Evolutionary conservation across 805 yeast genomes (phyloP).

Genomic region (Starmerella stellata): DNA sequence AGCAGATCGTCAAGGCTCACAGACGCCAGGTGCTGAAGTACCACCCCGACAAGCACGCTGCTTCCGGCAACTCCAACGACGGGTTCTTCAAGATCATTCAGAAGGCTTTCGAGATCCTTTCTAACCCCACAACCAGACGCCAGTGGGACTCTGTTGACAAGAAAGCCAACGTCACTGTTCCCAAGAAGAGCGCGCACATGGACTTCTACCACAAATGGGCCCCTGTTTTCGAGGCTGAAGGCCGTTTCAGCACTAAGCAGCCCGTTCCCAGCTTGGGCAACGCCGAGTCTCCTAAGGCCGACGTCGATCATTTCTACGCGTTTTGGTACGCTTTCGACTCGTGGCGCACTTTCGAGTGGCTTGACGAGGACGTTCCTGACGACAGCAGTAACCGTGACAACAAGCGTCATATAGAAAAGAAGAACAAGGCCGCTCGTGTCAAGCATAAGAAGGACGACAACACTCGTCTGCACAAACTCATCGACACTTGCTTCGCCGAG

Average conservation of each 20-base stretch:
- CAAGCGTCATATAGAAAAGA: conserved; percentile 95
- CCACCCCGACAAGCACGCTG: conserved; percentile 97
- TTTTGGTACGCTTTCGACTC: conserved; percentile 92
- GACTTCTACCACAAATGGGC: conserved; percentile 88
- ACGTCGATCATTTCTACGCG: conserved; percentile 72
- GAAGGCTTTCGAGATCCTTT: conserved; percentile 80
- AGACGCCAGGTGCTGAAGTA: conserved; percentile 90
- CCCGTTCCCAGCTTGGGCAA: conserved; percentile 77
- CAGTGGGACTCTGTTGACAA: conserved; percentile 93
- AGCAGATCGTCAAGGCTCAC: conserved; percentile 89
- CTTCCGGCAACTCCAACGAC: conserved; percentile 73
- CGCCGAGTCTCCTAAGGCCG: conserved; percentile 47
- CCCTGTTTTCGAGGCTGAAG: conserved; percentile 77
- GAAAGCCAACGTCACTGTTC: conserved; percentile 69
- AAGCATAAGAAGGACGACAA: conserved; percentile 96
- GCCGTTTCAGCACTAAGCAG: conserved; percentile 77
- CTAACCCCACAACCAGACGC: conserved; percentile 70
- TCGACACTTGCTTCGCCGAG: conserved; percentile 71
- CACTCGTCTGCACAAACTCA: conserved; percentile 67
- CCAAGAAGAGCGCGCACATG: conserved; percentile 41
- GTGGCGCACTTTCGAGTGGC: conserved; percentile 95
- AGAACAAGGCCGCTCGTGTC: conserved; percentile 89
- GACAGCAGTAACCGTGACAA: conserved; percentile 98
- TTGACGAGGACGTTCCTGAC: conserved; percentile 98
- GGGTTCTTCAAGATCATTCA: conserved; percentile 96